These are phyloP conservation scores for Metarhizium rileyi DNA, from an alignment of 2,329 filamentous ascomycete species.

Conservation along the genomic window DNA sequence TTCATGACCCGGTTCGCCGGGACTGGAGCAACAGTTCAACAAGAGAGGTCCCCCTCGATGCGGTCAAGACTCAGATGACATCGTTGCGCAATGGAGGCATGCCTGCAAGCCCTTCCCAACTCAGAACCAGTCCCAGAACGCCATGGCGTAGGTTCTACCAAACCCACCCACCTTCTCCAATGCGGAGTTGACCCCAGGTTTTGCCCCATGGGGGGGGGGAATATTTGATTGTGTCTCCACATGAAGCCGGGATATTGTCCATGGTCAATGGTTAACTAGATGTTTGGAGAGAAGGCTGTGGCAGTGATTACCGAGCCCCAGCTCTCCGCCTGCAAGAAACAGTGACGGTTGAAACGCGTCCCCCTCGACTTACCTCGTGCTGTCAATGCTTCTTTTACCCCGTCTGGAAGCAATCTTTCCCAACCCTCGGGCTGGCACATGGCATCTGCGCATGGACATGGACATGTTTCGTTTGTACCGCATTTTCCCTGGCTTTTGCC, in stretches of 20 bases:
- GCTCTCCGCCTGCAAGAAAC: background rate
- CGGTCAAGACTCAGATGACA: background rate
- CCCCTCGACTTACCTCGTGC: background rate
- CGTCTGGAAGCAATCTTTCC: background rate
- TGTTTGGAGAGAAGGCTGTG: background rate
- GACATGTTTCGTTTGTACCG: background rate
- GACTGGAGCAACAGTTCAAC: background rate
- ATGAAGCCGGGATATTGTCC: background rate
- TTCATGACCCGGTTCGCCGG: background rate
- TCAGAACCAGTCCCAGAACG: background rate
- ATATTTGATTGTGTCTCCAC: conserved; percentile 3
- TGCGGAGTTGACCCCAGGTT: conserved; percentile 26
- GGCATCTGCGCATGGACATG: background rate
- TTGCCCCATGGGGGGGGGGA: conserved; percentile 9
- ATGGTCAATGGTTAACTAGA: too few relatives aligned
- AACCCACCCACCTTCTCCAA: conserved; percentile 21
- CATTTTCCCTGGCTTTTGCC: background rate
- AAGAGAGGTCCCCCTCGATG: background rate
- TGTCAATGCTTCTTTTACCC: background rate
- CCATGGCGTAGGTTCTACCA: background rate
- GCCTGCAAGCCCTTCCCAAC: background rate
- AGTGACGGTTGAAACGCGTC: background rate
- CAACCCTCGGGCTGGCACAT: background rate
- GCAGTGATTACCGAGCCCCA: background rate
- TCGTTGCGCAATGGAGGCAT: background rate